Base-by-base conservation (phyloP, 495 filamentous ascomycete species). In the Xylaria curta region DNA sequence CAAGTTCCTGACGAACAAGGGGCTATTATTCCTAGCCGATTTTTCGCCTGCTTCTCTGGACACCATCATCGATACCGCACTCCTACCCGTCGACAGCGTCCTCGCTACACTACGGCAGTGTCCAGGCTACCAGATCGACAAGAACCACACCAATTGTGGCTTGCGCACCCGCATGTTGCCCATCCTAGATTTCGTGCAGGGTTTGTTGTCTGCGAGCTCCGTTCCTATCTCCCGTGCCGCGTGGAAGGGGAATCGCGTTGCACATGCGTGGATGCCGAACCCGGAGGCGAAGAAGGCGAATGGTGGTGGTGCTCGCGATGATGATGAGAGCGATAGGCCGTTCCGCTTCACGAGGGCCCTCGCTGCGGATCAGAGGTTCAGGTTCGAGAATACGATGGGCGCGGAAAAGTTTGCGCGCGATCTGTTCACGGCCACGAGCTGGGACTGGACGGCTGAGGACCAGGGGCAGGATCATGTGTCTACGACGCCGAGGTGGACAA, bases 91-190 rank as follows among this genome's bases (percentile, higher is more conserved):
- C n/a, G 76, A 76, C 58, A 56, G 72, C 42, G 24, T 85, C 4
- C 64, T 86, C 44, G 66, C 79, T 2, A 72, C 78, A 0, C 74
- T 86, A 38, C 74, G 76, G 54, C 82, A 86, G 74, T 91, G 87
- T 66, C 90, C 94, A 0, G 84, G 86, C 61, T 97, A 97, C 77
- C 92, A 95, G 76, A 89, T 97, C 66, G 92, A 97, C 77, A 81
- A 83, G 13, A 85, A 92, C 76, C 94, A 97, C 76, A 84, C 84
- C 0, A 91, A 93, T 74, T 97, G 94, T 78, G 94, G 94, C 0
- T 82, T 94, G 15, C 82, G 92, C 10, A 90, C 87, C 15, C 85
- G 90, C 38, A 74, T 97, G 6, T 69, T 92, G 24, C 91, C 92
- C 3, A 81, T 92, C 1, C 81, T 97, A 0, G 90, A 93, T 31